These are phyloP conservation scores for Mycosarcoma maydis DNA, from an alignment of 1,284 basidiomycete genomes.

Conservation along the genomic window DNA sequence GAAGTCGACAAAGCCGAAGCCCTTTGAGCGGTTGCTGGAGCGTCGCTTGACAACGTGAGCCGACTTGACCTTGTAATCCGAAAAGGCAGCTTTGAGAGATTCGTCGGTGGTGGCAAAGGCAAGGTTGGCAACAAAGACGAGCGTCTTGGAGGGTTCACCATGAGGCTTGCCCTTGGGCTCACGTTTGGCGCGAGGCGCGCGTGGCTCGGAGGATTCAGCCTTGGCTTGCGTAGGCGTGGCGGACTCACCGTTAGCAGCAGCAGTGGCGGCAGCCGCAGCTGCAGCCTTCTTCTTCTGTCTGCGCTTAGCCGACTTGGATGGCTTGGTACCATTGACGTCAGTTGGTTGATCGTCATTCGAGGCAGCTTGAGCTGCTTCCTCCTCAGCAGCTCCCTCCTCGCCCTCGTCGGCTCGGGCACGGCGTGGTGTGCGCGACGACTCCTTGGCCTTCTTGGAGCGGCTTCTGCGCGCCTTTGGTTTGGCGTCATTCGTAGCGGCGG, in stretches of 20 bases:
- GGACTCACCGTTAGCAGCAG: conserved; percentile 22
- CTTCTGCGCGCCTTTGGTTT: conserved; percentile 24
- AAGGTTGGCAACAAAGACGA: conserved; percentile 63
- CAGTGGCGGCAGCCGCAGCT: conserved; percentile 35
- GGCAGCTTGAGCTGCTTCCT: conserved; percentile 30
- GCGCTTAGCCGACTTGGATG: conserved; percentile 50
- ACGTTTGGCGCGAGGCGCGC: conserved; percentile 40
- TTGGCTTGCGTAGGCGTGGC: no score
- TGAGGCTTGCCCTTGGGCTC: conserved; percentile 44
- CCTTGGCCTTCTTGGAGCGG: conserved; percentile 33
- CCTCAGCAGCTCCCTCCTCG: conserved; percentile 54
- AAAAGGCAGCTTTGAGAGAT: conserved; percentile 53
- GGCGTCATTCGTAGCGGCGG: conserved; percentile 6
- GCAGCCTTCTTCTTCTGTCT: conserved; percentile 50
- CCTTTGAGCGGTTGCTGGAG: conserved; percentile 51
- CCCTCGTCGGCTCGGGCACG: conserved; percentile 57
- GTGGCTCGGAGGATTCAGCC: conserved; percentile 31
- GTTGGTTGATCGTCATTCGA: conserved; percentile 24
- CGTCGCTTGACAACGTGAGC: conserved; percentile 58
- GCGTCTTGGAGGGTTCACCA: conserved; percentile 60
- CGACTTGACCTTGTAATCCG: conserved; percentile 50
- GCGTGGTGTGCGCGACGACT: conserved; percentile 38
- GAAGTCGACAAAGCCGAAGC: conserved; percentile 62
- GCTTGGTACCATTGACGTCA: conserved; percentile 26
- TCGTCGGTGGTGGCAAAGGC: conserved; percentile 58